phyloP scores from a whole-genome alignment of 768 basidiomycete species.

The Hemileccinum rubropunctum region DNA sequence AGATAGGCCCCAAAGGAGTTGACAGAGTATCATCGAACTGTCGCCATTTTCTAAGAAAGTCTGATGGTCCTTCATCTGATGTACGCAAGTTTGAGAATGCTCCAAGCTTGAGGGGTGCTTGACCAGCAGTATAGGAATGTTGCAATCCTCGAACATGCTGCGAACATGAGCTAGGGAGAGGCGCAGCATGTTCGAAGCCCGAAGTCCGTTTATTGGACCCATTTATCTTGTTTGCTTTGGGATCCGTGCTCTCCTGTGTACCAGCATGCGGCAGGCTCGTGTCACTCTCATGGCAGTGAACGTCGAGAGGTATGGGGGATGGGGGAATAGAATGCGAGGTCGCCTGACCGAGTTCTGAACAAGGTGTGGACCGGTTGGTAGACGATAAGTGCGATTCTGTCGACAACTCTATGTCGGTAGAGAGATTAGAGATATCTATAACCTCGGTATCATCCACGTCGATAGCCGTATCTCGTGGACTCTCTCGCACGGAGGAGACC shows the following conservation, averaged over 20 bases:
- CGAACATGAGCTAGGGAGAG: conserved; percentile 47
- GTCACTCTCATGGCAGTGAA: background rate
- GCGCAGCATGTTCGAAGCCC: conserved; percentile 23
- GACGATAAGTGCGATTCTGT: conserved; percentile 12
- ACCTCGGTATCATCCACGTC: conserved; percentile 16
- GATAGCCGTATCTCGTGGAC: conserved; percentile 1
- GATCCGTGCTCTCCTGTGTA: background rate
- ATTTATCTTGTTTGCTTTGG: conserved; percentile 3
- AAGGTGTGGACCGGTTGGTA: conserved; percentile 6
- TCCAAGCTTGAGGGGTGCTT: conserved; percentile 10
- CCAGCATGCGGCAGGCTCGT: conserved; percentile 8
- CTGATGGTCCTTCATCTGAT: conserved; percentile 7
- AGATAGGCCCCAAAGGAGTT: background rate
- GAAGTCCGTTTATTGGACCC: background rate
- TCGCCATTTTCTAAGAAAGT: conserved; percentile 19
- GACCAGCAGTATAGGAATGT: conserved; percentile 29
- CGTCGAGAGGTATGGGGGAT: background rate
- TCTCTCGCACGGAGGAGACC: conserved; percentile 2
- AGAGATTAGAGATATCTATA: conserved; percentile 18
- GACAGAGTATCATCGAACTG: background rate
- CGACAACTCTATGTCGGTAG: conserved; percentile 14
- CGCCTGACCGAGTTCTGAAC: conserved; percentile 6
- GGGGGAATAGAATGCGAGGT: conserved; percentile 8
- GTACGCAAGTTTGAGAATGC: background rate
- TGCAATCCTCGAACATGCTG: conserved; percentile 68